Evolutionary conservation across 2,329 filamentous ascomycete genomes (phyloP), one percentile per base, ranked within the genome.

Genomic region (Colletotrichum siamense): DNA sequence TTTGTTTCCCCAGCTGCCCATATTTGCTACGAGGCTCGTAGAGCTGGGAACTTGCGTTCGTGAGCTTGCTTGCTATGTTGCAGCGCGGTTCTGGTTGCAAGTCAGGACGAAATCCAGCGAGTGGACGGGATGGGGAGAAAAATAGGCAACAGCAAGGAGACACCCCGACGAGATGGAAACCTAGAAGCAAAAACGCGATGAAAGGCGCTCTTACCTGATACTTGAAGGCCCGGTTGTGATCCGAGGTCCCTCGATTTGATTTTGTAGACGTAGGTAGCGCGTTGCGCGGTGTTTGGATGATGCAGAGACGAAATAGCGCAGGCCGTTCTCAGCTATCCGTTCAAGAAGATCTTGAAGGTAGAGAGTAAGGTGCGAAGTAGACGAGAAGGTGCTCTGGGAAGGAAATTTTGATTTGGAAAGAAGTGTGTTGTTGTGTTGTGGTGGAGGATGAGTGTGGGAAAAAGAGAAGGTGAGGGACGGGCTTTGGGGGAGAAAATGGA

Each of bases 1-100:
- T 10, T 22, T 15, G 22, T n/a, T 52, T 16, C 73, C 73, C 73
- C 73, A 76, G 8, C 24, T 34, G 34, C 73, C 69, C 73, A 76
- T 76, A 5, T 55, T 39, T 22, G 44, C 4, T 30, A 34, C 13
- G 30, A 49, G 30, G 12, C 13, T 49, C 59, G 28, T 68, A 16
- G 30, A 63, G 18, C 15, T 12, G 22, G 16, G 34, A 44, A n/a
- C 8, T 26, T 39, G 8, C 24, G 32, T 22, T 64, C 4, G 18
- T 39, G 28, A 24, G 15, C 2, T n/a, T 24, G 62, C 32, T 64
- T 39, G 32, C 62, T 44, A 44, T 64, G 22, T 22, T 26, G 22
- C 34, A 44, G 22, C 62, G 62, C n/a, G 34, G 9, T 39, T 39
- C 34, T 64, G 34, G 5, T 30, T 6, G 34, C 10, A 9, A 9